Conservation (phyloP, 345 rosid genomes). For the Raphanus sativus region DNA sequence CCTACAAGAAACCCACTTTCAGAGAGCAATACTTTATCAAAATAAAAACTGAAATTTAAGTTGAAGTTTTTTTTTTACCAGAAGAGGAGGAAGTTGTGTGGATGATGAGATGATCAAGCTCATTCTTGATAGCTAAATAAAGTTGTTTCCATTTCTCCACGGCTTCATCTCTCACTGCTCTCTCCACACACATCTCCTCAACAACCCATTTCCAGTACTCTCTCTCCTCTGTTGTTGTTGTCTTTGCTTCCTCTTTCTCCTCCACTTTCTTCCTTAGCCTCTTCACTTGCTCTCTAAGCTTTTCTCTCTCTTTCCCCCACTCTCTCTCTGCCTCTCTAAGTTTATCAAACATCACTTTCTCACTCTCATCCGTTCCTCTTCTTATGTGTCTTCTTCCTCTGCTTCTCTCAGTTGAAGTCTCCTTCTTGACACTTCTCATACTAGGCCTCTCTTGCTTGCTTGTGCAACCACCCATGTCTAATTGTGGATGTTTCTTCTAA, state of each 20-base stretch:
- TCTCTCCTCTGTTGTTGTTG: slow-evolving; percentile 33
- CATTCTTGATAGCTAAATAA: slow-evolving; percentile 75
- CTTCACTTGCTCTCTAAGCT: slow-evolving; percentile 52
- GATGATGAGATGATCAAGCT: slow-evolving; percentile 82
- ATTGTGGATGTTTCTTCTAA: not conserved
- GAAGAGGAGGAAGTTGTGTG: slow-evolving; percentile 51
- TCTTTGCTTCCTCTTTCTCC: slow-evolving; percentile 51
- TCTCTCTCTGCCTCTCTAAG: slow-evolving; percentile 50
- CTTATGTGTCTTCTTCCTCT: slow-evolving; percentile 43
- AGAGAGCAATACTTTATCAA: slow-evolving; percentile 9
- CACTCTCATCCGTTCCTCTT: slow-evolving; percentile 47
- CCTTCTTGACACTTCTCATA: slow-evolving; percentile 21
- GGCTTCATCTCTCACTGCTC: slow-evolving; percentile 66
- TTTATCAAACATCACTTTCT: slow-evolving; percentile 42
- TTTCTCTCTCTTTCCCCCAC: slow-evolving; percentile 47
- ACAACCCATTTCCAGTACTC: slow-evolving; percentile 45
- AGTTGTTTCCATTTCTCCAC: slow-evolving; percentile 87
- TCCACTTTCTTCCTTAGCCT: slow-evolving; percentile 48
- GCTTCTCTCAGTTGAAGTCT: slow-evolving; percentile 17
- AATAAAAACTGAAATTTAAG: not conserved
- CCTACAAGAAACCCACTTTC: slow-evolving; percentile 32
- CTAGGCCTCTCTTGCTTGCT: slow-evolving; percentile 32
- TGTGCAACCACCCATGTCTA: slow-evolving; percentile 40
- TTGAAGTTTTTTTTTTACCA: slow-evolving; percentile 17
- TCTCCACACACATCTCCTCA: slow-evolving; percentile 68